Base-by-base conservation (phyloP, 169 alveolate genomes). In the Plasmodium fragile region DNA sequence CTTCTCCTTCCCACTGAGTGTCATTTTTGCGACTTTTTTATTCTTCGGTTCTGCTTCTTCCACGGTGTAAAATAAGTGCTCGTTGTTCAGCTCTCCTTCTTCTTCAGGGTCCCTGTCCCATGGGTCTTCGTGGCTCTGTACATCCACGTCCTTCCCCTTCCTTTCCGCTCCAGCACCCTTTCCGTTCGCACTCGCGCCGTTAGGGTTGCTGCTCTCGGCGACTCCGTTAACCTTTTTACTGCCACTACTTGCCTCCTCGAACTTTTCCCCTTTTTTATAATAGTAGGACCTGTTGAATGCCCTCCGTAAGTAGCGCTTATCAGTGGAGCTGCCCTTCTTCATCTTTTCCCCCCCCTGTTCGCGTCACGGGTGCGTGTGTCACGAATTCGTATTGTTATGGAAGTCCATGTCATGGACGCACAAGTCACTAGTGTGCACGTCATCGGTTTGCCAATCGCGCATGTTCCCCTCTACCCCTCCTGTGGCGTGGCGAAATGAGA, bases 301-400 rank as follows among this genome's bases (percentile, higher is more conserved):
- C 32, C 89, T 30, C 52, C 89, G 59, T 78, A 78, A n/a, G 34
- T 59, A 87, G 16, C 89, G 34, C 36, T 87, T 87, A 5, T 87
- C 93, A 59, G 18, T 75, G 22, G 81, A 53, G 4, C 85, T 72
- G 59, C 82, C 89, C 81, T 80, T 87, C 65, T 59, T 84, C 93
- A 87, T 87, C 59, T 73, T 82, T 41, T 25, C 32, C 43, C 8
- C 8, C 25, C 25, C 25, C 22, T 25, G 8, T 25, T 13, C 59
- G 16, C 3, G 3, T 0, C 59, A 16, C 22, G 22, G 59, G 59
- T 11, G 13, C 2, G 59, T 16, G 3, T 49, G 22, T 16, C 59
- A 16, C 22, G 25, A 3, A 10, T 13, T 11, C 4, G 59, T 49
- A 49, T 16, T 3, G 22, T 10, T 22, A 34, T 11, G 8, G 41